Evolutionary conservation across 2,329 filamentous ascomycete species (phyloP).

Genomic region (Talaromyces funiculosus): DNA sequence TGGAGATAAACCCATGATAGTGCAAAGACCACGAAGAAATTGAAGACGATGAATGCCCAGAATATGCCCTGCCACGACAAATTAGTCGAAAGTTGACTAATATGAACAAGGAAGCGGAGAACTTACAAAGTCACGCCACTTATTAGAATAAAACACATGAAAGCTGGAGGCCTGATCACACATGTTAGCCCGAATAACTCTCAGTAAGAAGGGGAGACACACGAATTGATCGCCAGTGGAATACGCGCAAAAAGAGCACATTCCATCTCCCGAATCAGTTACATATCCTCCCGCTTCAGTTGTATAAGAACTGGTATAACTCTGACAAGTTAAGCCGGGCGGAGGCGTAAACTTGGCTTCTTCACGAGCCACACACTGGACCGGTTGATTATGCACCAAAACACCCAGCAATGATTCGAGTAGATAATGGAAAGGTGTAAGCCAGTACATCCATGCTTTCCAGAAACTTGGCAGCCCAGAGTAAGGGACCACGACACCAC

Average conservation of each 20-base stretch:
- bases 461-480: constrained; percentile 59
- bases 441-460: constrained; percentile 60
- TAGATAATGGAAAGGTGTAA: constrained; percentile 64
- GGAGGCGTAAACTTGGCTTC: constrained; percentile 58
- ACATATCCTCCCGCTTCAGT: constrained; percentile 57
- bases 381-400: constrained; percentile 49
- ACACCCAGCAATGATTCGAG: constrained; percentile 57
- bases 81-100: background rate
- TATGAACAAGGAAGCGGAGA: background rate
- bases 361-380: constrained; percentile 53
- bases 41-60: constrained; percentile 59
- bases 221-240: constrained; percentile 57
- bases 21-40: constrained; percentile 51
- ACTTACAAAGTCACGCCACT: constrained; percentile 59
- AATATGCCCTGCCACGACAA: constrained; percentile 48
- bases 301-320: constrained; percentile 54
- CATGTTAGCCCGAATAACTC: background rate
- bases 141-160: constrained; percentile 55
- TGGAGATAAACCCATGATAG: constrained; percentile 52
- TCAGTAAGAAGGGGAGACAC: constrained; percentile 15
- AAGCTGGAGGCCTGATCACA: constrained; percentile 40
- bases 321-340: constrained; percentile 53
- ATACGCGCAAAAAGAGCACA: constrained; percentile 62
- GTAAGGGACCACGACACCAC: constrained; percentile 68
- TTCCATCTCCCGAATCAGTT: constrained; percentile 47